These are phyloP conservation scores for Dalbergia cochinchinensis DNA, from an alignment of 306 rosid species.

Conservation along the genomic window DNA sequence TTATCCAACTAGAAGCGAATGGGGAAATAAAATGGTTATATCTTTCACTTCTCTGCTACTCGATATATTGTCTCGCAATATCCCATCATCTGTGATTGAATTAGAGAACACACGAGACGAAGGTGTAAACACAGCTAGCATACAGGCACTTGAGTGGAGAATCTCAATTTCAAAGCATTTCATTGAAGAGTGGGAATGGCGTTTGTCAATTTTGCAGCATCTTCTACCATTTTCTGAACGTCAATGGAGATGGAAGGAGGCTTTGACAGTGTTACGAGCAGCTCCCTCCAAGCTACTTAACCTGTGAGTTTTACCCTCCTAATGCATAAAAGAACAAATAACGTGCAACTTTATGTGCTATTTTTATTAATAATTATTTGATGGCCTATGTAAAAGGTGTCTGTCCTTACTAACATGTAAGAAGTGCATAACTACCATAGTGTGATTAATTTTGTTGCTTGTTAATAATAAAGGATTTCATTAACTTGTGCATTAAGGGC, in stretches of 20 bases:
- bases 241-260: conserved; percentile 98
- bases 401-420: background rate
- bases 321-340: conserved; percentile 12
- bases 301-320: conserved; percentile 72
- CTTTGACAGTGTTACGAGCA: conserved; percentile 88
- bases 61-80: conserved; percentile 68
- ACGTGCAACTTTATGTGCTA: background rate
- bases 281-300: conserved; percentile 95
- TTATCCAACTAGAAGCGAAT: conserved; percentile 62
- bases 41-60: conserved; percentile 78
- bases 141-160: conserved; percentile 94
- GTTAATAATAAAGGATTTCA: background rate
- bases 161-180: conserved; percentile 75
- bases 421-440: conserved; percentile 8
- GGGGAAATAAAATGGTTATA: conserved; percentile 85
- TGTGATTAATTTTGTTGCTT: background rate
- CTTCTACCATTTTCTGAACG: conserved; percentile 94
- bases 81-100: conserved; percentile 70
- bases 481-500: background rate
- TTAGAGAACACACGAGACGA: conserved; percentile 65
- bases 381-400: conserved; percentile 12
- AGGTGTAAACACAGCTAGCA: conserved; percentile 62
- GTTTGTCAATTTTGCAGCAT: conserved; percentile 95
- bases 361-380: background rate
- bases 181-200: conserved; percentile 99